A percentile compares a stretch with the other conserved stretches of the same genome.
phyloP scores from a whole-genome alignment of 164 flowering plant species.

The Tetrastigma voinierianum region DNA sequence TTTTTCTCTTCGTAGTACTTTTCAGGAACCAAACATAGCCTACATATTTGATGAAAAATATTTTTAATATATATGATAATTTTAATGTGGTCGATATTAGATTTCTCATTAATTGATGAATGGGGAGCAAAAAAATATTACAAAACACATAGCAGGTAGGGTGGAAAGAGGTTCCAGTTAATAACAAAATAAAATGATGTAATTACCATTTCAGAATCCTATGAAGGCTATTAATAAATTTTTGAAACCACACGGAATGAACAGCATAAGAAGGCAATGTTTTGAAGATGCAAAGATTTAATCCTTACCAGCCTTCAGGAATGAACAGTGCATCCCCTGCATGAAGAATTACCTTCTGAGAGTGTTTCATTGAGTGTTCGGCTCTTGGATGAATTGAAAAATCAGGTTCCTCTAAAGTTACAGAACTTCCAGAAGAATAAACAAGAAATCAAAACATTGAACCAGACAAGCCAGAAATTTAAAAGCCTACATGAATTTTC shows the following conservation, averaged over 20 bases:
- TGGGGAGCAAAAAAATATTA: not conserved
- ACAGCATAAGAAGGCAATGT: not conserved
- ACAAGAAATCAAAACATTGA: slow-evolving; percentile 3
- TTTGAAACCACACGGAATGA: not conserved
- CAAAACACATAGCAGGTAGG: no score
- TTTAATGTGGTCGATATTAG: not conserved
- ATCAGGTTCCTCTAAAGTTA: slow-evolving; percentile 68
- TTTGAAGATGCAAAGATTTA: not conserved
- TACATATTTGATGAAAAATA: no score
- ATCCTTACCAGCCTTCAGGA: slow-evolving; percentile 95
- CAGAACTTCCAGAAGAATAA: slow-evolving; percentile 50
- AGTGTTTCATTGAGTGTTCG: slow-evolving; percentile 39
- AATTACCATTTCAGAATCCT: not conserved
- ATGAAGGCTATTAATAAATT: not conserved
- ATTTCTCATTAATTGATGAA: not conserved
- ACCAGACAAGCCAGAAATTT: not conserved
- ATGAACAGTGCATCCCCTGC: slow-evolving; percentile 96
- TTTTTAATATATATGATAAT: no score
- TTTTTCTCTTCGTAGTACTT: no score
- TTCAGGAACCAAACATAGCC: no score
- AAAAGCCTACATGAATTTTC: slow-evolving; percentile 6
- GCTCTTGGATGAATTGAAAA: slow-evolving; percentile 75
- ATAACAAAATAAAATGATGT: not conserved
- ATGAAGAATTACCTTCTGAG: slow-evolving; percentile 73
- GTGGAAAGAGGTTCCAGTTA: not conserved